phyloP scores from a whole-genome alignment of 305 asterid genomes.

The Salvia sclarea region DNA sequence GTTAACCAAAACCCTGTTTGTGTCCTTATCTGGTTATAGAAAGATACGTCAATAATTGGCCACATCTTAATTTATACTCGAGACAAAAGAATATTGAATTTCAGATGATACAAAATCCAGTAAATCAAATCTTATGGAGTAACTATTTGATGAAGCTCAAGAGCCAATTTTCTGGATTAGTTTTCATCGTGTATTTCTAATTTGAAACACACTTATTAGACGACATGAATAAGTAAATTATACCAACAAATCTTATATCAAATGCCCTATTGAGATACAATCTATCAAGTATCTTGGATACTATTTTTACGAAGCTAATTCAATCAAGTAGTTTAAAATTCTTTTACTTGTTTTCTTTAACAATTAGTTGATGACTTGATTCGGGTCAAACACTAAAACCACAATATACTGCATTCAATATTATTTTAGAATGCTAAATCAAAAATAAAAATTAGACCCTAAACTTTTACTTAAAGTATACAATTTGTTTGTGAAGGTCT shows the following conservation, averaged over 20 bases:
- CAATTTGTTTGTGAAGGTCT: slow-evolving; percentile 18
- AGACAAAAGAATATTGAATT: background rate
- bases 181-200: background rate
- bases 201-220: background rate
- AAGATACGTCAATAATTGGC: background rate
- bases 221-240: background rate
- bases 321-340: background rate
- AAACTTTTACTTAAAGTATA: background rate
- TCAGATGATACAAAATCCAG: background rate
- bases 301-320: background rate
- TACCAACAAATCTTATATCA: background rate
- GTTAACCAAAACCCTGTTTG: background rate
- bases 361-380: too few relatives aligned
- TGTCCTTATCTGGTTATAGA: background rate
- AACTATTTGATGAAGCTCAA: background rate
- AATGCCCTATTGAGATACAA: too few relatives aligned
- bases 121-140: background rate
- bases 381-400: too few relatives aligned
- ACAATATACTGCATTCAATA: background rate
- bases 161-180: background rate
- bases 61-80: background rate
- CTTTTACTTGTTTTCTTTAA: too few relatives aligned
- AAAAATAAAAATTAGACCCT: background rate
- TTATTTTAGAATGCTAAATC: background rate
- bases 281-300: too few relatives aligned